phyloP scores from a whole-genome alignment of 2,329 filamentous ascomycete genomes.

The Decorospora gaudefroyi region DNA sequence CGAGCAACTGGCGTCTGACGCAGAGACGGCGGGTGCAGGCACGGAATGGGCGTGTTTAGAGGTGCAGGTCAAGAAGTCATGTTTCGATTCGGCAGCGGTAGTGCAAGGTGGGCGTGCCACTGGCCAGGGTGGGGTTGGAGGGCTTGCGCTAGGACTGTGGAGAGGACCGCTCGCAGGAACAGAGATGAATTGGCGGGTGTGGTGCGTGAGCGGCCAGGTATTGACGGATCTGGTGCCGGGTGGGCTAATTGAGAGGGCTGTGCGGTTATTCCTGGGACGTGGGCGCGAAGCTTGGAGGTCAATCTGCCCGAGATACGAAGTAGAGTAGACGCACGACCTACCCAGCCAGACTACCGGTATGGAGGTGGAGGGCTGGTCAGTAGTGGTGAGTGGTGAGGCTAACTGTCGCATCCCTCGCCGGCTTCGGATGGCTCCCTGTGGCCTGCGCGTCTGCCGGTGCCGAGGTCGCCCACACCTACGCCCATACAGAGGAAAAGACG shows the following conservation, averaged over 20 bases:
- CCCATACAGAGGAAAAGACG: no score
- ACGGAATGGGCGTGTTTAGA: conserved; percentile 26
- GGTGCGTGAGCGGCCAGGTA: conserved; percentile 35
- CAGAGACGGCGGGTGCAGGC: conserved; percentile 34
- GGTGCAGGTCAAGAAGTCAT: conserved; percentile 35
- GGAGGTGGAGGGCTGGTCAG: conserved; percentile 6
- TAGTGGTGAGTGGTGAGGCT: conserved; percentile 13
- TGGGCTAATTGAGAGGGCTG: conserved; percentile 29
- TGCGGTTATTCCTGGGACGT: conserved; percentile 22
- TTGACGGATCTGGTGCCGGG: conserved; percentile 22
- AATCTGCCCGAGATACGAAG: conserved; percentile 1
- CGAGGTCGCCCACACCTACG: conserved; percentile 13
- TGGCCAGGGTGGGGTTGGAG: conserved; percentile 28
- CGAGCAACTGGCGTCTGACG: conserved; percentile 34
- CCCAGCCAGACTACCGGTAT: no score
- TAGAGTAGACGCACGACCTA: conserved; percentile 12
- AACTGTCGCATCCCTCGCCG: conserved; percentile 8
- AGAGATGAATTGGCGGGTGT: conserved; percentile 35
- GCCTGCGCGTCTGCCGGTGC: conserved; percentile 17
- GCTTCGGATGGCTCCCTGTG: conserved; percentile 6
- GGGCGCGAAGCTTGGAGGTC: conserved; percentile 19
- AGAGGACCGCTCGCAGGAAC: conserved; percentile 32
- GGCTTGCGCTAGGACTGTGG: conserved; percentile 40
- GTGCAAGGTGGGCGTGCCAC: conserved; percentile 34
- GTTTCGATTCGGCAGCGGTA: conserved; percentile 38